These are phyloP conservation scores for Sisymbrium altissimum DNA, from an alignment of 345 rosid genomes.

Conservation along the genomic window DNA sequence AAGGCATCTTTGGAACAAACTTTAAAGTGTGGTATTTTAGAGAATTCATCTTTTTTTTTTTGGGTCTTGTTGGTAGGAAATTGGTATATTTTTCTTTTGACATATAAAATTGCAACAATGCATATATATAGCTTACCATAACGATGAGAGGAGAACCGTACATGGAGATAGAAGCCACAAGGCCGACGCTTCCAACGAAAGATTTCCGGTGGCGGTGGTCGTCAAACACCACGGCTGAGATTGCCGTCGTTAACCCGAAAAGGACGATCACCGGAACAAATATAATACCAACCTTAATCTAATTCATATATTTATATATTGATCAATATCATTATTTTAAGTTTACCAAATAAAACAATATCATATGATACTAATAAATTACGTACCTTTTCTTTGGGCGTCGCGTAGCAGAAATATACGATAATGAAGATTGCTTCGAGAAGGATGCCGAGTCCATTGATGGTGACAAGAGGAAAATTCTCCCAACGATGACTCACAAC, in stretches of 20 bases:
- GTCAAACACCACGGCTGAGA: constrained; percentile 50
- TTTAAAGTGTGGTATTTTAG: no score
- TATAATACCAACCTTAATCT: constrained; percentile 53
- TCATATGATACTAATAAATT: not conserved
- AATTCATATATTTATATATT: not conserved
- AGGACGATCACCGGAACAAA: constrained; percentile 36
- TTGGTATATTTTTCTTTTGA: not conserved
- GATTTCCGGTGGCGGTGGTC: constrained; percentile 65
- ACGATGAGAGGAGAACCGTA: constrained; percentile 72
- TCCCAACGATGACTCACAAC: constrained; percentile 80
- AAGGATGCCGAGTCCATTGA: constrained; percentile 73
- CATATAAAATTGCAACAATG: not conserved
- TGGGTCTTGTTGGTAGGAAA: not conserved
- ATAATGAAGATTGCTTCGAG: constrained; percentile 61
- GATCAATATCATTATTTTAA: not conserved
- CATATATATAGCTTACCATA: constrained; percentile 45
- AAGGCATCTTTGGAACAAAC: no score
- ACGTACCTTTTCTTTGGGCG: constrained; percentile 53
- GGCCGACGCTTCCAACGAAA: constrained; percentile 66
- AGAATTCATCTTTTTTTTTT: no score
- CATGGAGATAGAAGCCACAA: constrained; percentile 62
- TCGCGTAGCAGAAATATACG: constrained; percentile 54
- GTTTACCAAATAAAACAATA: not conserved
- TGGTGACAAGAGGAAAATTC: constrained; percentile 65
- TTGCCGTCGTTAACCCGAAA: constrained; percentile 35